Percentiles rank a stretch among this genome's conserved stretches.
These are phyloP conservation scores for Cystoisospora suis DNA, from an alignment of 169 alveolate species.

Conservation along the genomic window DNA sequence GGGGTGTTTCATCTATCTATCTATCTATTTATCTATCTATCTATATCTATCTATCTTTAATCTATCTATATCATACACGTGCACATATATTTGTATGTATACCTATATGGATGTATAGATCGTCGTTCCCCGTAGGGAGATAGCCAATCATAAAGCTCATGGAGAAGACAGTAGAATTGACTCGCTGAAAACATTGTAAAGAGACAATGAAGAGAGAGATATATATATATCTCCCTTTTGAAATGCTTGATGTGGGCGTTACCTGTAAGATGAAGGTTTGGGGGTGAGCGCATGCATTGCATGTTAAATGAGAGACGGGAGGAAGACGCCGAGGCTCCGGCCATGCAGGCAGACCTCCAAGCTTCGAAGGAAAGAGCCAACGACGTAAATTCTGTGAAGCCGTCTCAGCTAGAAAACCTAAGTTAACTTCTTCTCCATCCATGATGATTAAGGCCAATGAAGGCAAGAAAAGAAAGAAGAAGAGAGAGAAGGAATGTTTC, in stretches of 20 bases:
- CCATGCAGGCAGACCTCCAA: conserved; percentile 75
- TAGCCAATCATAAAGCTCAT: not conserved
- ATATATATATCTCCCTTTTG: not conserved
- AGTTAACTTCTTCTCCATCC: conserved; percentile 43
- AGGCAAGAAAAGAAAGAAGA: not conserved
- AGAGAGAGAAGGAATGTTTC: not conserved
- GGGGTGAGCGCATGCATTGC: conserved; percentile 14
- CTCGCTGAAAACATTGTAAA: not conserved
- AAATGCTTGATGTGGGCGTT: not conserved
- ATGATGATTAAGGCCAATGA: not conserved
- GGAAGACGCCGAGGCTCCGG: conserved; percentile 68
- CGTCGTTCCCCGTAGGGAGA: not conserved
- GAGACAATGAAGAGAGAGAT: not conserved
- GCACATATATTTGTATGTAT: not conserved
- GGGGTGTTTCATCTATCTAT: not conserved
- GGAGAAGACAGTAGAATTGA: not conserved
- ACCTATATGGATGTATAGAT: not conserved
- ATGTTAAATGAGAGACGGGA: not conserved
- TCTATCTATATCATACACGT: not conserved
- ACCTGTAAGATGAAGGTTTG: conserved; percentile 46
- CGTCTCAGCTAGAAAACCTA: conserved; percentile 31
- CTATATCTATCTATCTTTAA: not conserved
- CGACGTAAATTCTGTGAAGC: conserved; percentile 14
- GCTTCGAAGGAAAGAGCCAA: conserved; percentile 71
- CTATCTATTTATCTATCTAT: not conserved